Conservation (phyloP, 2,329 filamentous ascomycete species). For the Acarospora socialis region DNA sequence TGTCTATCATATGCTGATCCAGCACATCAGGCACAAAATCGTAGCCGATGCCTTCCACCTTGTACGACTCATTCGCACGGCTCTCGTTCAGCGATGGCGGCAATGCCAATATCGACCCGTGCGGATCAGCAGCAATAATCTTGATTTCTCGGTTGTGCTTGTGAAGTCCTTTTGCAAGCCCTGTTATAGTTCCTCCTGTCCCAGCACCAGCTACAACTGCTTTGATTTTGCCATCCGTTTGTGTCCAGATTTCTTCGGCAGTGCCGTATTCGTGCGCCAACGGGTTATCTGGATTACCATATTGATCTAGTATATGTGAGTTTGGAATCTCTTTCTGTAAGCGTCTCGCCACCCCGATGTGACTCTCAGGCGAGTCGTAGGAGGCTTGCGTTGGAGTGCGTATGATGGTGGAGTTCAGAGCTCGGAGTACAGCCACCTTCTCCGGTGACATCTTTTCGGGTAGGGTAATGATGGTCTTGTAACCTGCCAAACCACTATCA, state of each 20-base stretch:
- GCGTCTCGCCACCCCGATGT: slow-evolving; percentile 84
- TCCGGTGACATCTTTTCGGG: slow-evolving; percentile 99
- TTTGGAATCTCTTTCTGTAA: slow-evolving; percentile 93
- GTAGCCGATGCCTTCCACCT: slow-evolving; percentile 97
- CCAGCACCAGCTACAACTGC: slow-evolving; percentile 84
- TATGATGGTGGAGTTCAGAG: slow-evolving; percentile 92
- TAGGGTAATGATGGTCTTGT: slow-evolving; percentile 96
- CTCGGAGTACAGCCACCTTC: slow-evolving; percentile 88
- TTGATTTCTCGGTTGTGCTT: slow-evolving; percentile 80
- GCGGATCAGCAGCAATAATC: slow-evolving; percentile 81
- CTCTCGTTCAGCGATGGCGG: slow-evolving; percentile 68
- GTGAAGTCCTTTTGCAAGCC: slow-evolving; percentile 66
- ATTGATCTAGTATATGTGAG: slow-evolving; percentile 94
- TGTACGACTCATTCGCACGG: slow-evolving; percentile 72
- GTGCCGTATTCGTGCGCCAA: slow-evolving; percentile 87
- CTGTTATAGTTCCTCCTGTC: slow-evolving; percentile 90
- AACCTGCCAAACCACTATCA: slow-evolving; percentile 34
- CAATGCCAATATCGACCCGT: slow-evolving; percentile 79
- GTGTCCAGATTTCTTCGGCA: slow-evolving; percentile 88
- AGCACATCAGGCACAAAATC: slow-evolving; percentile 95
- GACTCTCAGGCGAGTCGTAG: slow-evolving; percentile 85
- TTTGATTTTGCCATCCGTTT: slow-evolving; percentile 69
- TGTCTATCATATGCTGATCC: slow-evolving; percentile 64
- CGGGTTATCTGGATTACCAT: slow-evolving; percentile 82
- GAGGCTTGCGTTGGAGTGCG: slow-evolving; percentile 92